A percentile compares a stretch with the other conserved stretches of the same genome.
phyloP scores from a whole-genome alignment of 495 filamentous ascomycete species.

The Penicillium turbatum region DNA sequence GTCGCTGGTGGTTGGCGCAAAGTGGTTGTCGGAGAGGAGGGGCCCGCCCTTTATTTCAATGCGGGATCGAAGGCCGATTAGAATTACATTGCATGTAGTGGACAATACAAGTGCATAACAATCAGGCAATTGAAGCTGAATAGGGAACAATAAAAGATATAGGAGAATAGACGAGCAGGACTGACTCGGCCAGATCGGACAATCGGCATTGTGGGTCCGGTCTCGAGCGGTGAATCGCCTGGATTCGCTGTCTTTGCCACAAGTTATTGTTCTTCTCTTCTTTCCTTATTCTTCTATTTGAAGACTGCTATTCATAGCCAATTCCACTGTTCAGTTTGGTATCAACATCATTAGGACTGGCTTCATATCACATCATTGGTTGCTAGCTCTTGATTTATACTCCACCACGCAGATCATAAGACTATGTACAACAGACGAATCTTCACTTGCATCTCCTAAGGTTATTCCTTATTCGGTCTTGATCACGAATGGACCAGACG shows the following conservation, averaged over 20 bases:
- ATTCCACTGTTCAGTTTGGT: too few relatives aligned
- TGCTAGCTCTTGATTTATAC: neutral
- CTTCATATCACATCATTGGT: too few relatives aligned
- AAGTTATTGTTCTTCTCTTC: neutral
- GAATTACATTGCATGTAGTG: slow-evolving; percentile 10
- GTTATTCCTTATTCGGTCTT: slow-evolving; percentile 21
- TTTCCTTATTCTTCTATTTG: neutral
- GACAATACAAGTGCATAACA: neutral
- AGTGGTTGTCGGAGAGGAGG: slow-evolving; percentile 2
- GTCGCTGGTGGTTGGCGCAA: neutral
- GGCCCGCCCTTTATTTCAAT: slow-evolving; percentile 8
- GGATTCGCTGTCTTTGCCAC: neutral
- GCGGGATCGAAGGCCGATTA: slow-evolving; percentile 4
- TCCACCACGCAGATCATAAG: neutral
- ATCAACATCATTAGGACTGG: too few relatives aligned
- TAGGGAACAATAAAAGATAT: neutral
- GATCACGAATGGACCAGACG: slow-evolving; percentile 29
- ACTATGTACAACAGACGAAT: neutral
- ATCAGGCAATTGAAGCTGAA: slow-evolving; percentile 1
- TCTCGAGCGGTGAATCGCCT: slow-evolving; percentile 9
- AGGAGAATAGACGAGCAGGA: neutral
- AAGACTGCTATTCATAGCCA: too few relatives aligned
- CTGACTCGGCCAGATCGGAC: slow-evolving; percentile 10
- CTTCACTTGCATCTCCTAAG: neutral
- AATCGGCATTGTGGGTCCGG: slow-evolving; percentile 8